phyloP scores from a whole-genome alignment of 148 eudicot species.

The Selenicereus undatus region DNA sequence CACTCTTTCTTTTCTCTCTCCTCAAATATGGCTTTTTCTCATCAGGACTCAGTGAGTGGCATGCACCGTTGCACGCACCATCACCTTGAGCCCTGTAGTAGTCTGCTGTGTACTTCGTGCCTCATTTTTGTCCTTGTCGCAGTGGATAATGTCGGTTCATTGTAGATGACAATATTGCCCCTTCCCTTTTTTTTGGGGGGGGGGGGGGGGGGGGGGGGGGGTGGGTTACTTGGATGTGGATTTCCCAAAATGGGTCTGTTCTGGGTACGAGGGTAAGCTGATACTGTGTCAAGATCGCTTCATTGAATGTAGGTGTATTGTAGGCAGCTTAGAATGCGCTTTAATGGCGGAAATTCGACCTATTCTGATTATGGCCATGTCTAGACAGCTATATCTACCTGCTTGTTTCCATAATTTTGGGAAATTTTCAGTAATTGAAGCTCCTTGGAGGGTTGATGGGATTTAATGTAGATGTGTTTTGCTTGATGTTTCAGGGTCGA shows the following conservation, averaged over 20 bases:
- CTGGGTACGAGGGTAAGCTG: background rate
- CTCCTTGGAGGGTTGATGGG: background rate
- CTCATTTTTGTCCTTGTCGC: background rate
- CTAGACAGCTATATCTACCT: background rate
- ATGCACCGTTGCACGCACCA: background rate
- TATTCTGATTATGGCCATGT: constrained; percentile 16
- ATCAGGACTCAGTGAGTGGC: background rate
- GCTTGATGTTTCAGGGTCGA: constrained; percentile 40
- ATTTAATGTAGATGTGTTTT: background rate
- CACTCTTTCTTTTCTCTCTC: too few relatives aligned
- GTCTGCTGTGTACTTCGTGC: constrained; percentile 16
- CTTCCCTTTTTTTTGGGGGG: background rate
- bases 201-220: background rate
- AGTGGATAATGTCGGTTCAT: constrained; percentile 15
- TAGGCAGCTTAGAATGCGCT: constrained; percentile 11
- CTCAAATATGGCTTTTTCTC: background rate
- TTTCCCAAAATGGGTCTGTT: background rate
- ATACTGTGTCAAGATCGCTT: constrained; percentile 9
- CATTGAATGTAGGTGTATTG: constrained; percentile 15
- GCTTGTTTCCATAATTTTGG: constrained; percentile 22
- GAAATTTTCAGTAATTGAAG: background rate
- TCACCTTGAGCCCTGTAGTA: constrained; percentile 23
- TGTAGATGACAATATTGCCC: constrained; percentile 17
- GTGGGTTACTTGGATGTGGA: background rate
- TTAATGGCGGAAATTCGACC: constrained; percentile 14